Evolutionary conservation across 1,284 basidiomycete species (phyloP).

Genomic region (Tilletia setariae): DNA sequence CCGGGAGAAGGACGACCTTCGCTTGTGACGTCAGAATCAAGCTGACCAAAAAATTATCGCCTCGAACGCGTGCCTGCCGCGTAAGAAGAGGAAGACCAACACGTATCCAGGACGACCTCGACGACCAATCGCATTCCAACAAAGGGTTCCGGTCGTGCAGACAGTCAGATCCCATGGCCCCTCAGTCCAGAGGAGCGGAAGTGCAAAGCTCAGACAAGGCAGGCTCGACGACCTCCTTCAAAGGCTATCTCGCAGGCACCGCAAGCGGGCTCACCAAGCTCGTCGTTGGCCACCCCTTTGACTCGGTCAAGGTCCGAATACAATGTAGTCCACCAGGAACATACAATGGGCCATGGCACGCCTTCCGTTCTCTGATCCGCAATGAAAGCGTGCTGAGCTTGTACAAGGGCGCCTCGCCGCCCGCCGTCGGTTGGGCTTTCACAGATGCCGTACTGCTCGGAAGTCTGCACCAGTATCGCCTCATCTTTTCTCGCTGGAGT

Average conservation of each 20-base stretch:
- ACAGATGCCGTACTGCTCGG: slow-evolving; percentile 73
- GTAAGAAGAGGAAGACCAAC: no score
- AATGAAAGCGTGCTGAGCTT: slow-evolving; percentile 60
- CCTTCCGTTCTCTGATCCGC: slow-evolving; percentile 64
- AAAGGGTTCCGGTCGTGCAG: no score
- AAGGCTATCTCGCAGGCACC: slow-evolving; percentile 55
- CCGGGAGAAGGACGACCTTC: no score
- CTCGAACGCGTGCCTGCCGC: no score
- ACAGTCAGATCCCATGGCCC: neutral
- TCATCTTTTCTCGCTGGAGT: slow-evolving; percentile 17
- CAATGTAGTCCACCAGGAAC: slow-evolving; percentile 71
- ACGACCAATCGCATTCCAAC: neutral
- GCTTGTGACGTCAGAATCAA: no score
- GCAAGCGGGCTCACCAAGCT: slow-evolving; percentile 56
- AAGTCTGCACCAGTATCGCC: slow-evolving; percentile 59
- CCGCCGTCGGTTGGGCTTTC: slow-evolving; percentile 72
- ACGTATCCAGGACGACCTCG: neutral
- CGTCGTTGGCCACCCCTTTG: slow-evolving; percentile 58
- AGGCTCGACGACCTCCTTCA: slow-evolving; percentile 22
- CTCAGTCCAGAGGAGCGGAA: slow-evolving; percentile 10
- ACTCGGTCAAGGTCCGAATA: slow-evolving; percentile 72
- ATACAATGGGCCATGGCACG: slow-evolving; percentile 68
- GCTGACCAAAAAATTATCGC: no score
- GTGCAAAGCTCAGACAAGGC: neutral
- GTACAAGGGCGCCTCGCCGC: slow-evolving; percentile 62